phyloP scores from a whole-genome alignment of 768 basidiomycete species.

The Cystofilobasidium macerans region DNA sequence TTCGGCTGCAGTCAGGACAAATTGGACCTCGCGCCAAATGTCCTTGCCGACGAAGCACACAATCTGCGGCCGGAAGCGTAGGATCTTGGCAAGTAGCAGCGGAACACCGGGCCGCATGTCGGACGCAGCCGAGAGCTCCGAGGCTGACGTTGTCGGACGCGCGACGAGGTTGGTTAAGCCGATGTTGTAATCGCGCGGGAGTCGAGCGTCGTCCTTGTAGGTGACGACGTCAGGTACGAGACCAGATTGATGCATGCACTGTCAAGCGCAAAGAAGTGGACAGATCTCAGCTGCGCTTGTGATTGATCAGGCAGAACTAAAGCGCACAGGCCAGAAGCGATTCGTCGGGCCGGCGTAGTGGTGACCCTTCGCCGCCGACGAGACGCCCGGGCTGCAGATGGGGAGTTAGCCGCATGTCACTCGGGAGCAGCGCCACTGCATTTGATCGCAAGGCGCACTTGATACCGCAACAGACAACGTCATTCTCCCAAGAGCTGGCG shows the following conservation, averaged over 20 bases:
- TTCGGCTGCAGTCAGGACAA: conserved; percentile 26
- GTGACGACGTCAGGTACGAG: conserved; percentile 14
- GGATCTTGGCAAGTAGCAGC: conserved; percentile 51
- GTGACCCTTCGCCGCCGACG: conserved; percentile 59
- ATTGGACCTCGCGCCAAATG: conserved; percentile 47
- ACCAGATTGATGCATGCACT: conserved; percentile 59
- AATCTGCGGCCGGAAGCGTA: conserved; percentile 49
- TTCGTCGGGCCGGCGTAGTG: conserved; percentile 72
- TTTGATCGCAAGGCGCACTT: conserved; percentile 52
- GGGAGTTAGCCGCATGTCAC: neutral
- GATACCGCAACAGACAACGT: conserved; percentile 76
- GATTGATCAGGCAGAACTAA: too few species aligned
- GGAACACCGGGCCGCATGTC: conserved; percentile 46
- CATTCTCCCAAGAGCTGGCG: neutral
- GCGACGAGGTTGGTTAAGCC: conserved; percentile 72
- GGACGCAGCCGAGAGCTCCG: conserved; percentile 34
- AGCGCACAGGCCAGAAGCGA: neutral
- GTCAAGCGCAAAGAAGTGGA: neutral
- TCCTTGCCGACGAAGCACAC: conserved; percentile 69
- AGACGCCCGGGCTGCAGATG: conserved; percentile 50
- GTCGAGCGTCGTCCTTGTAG: conserved; percentile 31
- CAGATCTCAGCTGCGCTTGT: neutral
- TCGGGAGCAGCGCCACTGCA: neutral
- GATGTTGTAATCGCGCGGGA: conserved; percentile 51
- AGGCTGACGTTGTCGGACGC: conserved; percentile 54